phyloP scores from a whole-genome alignment of 2,329 filamentous ascomycete species.

The Botryotinia convoluta region DNA sequence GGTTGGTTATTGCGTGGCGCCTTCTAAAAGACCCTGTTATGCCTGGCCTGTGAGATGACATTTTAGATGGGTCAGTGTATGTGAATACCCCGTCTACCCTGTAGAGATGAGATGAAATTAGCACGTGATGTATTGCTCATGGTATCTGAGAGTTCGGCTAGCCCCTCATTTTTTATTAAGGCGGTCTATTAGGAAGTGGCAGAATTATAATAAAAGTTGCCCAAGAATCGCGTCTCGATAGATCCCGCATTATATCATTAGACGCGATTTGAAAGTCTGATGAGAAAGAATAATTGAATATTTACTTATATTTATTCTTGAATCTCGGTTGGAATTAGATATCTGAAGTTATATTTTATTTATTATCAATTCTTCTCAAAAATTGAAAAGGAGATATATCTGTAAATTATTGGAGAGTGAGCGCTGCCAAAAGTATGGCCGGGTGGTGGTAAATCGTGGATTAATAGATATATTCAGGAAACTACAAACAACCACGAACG shows the following conservation, averaged over 20 bases:
- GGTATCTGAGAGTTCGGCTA: background rate
- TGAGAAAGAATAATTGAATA: background rate
- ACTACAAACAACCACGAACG: background rate
- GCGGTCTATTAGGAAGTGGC: background rate
- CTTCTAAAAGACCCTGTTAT: background rate
- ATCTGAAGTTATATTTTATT: background rate
- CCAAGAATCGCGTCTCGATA: background rate
- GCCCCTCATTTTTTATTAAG: background rate
- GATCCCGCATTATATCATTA: background rate
- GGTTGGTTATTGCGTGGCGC: background rate
- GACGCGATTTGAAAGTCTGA: background rate
- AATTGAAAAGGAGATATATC: background rate
- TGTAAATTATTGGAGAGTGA: background rate
- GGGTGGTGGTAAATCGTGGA: background rate
- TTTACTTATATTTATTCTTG: background rate
- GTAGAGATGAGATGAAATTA: background rate
- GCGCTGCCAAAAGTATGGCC: background rate
- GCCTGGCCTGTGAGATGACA: background rate
- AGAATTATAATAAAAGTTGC: slow-evolving; percentile 1
- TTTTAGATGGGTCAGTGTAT: background rate
- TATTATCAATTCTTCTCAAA: background rate
- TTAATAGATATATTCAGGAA: background rate
- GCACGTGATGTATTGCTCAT: background rate
- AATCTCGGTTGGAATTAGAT: background rate
- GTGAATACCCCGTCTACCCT: background rate